These are phyloP conservation scores for Aplosporella prunicola DNA, from an alignment of 2,329 filamentous ascomycete species.

Conservation along the genomic window DNA sequence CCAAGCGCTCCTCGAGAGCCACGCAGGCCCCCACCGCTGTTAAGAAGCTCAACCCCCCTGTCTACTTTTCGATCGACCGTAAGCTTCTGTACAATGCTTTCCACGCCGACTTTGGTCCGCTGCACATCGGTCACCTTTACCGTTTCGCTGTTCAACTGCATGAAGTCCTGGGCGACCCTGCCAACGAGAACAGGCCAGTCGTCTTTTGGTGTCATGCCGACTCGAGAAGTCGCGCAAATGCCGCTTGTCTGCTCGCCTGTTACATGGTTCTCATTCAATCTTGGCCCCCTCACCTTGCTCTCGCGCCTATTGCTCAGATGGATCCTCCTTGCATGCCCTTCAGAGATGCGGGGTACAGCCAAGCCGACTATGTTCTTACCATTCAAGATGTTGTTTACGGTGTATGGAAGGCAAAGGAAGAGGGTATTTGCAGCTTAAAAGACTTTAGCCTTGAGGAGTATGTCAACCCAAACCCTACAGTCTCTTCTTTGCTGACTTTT, in stretches of 20 bases:
- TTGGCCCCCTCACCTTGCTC: slow-evolving; percentile 90
- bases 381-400: slow-evolving; percentile 98
- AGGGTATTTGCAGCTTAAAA: slow-evolving; percentile 80
- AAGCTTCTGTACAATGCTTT: slow-evolving; percentile 94
- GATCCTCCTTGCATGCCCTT: slow-evolving; percentile 98
- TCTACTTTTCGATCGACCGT: slow-evolving; percentile 94
- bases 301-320: slow-evolving; percentile 91
- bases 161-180: slow-evolving; percentile 83
- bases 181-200: slow-evolving; percentile 80
- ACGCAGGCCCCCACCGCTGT: slow-evolving; percentile 48
- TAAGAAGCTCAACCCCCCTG: slow-evolving; percentile 53
- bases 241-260: slow-evolving; percentile 86
- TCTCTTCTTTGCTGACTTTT: slow-evolving; percentile 14
- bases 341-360: slow-evolving; percentile 94
- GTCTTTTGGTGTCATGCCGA: slow-evolving; percentile 96
- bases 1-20: slow-evolving; percentile 62
- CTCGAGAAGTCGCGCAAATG: slow-evolving; percentile 87
- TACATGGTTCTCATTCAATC: slow-evolving; percentile 99
- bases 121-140: slow-evolving; percentile 96
- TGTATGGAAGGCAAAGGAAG: slow-evolving; percentile 97
- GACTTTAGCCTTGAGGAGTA: slow-evolving; percentile 90
- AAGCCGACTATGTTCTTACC: slow-evolving; percentile 90
- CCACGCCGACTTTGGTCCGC: slow-evolving; percentile 93
- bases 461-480: slow-evolving; percentile 18
- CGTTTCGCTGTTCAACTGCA: slow-evolving; percentile 93